Evolutionary conservation across 352 stramenopile genomes (phyloP).

Genomic region (Aphanomyces stellatus): DNA sequence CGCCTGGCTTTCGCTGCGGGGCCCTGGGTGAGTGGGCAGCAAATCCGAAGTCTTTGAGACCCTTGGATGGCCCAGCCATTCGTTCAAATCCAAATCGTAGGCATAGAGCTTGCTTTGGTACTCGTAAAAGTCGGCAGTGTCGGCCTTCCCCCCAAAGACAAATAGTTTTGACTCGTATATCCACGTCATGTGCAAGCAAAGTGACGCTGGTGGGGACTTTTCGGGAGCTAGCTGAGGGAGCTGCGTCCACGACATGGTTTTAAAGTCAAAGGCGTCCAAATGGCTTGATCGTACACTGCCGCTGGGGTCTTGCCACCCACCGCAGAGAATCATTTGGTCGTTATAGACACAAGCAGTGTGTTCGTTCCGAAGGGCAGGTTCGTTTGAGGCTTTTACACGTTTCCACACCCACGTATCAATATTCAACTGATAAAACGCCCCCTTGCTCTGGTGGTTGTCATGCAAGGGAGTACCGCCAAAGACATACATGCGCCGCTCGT

Average conservation of each 20-base stretch:
- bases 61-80: neutral
- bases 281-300: neutral
- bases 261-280: slow-evolving; percentile 16
- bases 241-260: neutral
- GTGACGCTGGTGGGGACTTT: neutral
- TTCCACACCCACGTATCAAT: slow-evolving; percentile 16
- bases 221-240: neutral
- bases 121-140: slow-evolving; percentile 21
- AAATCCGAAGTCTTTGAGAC: neutral
- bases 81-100: neutral
- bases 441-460: neutral
- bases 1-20: slow-evolving; percentile 12
- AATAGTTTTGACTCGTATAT: slow-evolving; percentile 4
- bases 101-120: slow-evolving; percentile 11
- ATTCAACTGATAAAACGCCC: slow-evolving; percentile 13
- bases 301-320: neutral
- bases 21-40: neutral
- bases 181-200: slow-evolving; percentile 10
- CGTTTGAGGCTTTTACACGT: neutral
- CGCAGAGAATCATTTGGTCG: neutral
- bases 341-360: slow-evolving; percentile 2
- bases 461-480: slow-evolving; percentile 12
- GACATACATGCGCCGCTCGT: slow-evolving; percentile 11
- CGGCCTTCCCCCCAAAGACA: slow-evolving; percentile 18
- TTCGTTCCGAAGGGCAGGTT: slow-evolving; percentile 13